phyloP scores from a whole-genome alignment of 306 rosid genomes.

The Quercus agrifolia region DNA sequence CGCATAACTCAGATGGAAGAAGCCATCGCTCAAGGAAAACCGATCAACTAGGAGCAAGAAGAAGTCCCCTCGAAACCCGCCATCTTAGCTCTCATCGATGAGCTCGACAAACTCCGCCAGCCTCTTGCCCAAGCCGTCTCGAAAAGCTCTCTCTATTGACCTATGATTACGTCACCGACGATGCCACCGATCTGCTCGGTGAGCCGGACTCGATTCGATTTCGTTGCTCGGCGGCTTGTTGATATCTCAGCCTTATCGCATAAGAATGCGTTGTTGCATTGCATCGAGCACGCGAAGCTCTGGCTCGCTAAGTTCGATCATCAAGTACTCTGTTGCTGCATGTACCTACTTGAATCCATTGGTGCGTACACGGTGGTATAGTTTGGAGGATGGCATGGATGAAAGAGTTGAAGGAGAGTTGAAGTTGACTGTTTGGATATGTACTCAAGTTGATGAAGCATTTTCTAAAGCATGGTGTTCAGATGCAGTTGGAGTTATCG shows the following conservation, averaged over 20 bases:
- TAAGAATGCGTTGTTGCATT: constrained; percentile 68
- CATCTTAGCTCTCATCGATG: constrained; percentile 60
- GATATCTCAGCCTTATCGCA: constrained; percentile 87
- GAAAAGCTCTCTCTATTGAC: constrained; percentile 75
- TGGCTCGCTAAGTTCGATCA: constrained; percentile 67
- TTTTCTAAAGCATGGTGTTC: no score
- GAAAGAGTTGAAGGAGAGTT: no score
- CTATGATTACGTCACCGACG: constrained; percentile 91
- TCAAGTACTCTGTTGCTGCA: no score
- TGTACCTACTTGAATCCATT: no score
- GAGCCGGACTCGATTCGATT: constrained; percentile 85
- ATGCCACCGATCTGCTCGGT: constrained; percentile 86
- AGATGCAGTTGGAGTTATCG: no score
- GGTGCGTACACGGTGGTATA: no score
- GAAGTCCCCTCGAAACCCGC: constrained; percentile 78
- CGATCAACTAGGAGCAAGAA: constrained; percentile 76
- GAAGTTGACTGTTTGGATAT: no score
- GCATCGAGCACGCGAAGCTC: constrained; percentile 84
- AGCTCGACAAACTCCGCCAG: constrained; percentile 87
- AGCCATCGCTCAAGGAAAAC: constrained; percentile 62
- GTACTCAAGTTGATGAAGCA: no score
- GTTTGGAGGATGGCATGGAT: no score
- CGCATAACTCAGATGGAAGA: constrained; percentile 77
- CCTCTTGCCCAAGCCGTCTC: constrained; percentile 67
- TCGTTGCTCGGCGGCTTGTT: constrained; percentile 57